Evolutionary conservation across 768 basidiomycete genomes (phyloP).

Genomic region (Rhodotorula taiwanensis): DNA sequence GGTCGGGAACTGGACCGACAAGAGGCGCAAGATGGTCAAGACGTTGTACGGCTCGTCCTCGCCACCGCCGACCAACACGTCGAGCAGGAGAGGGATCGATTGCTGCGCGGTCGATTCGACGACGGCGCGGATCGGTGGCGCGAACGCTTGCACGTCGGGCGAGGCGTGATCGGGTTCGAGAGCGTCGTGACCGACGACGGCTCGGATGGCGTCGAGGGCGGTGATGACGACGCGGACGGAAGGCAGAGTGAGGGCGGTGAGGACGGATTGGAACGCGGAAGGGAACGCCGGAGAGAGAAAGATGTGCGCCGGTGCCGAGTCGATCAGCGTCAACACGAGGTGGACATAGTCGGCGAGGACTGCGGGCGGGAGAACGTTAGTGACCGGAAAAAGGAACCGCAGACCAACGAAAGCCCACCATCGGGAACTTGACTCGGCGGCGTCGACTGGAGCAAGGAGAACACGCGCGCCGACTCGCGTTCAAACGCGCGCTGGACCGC

Average conservation of each 20-base stretch:
- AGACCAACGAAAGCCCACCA: slow-evolving; percentile 53
- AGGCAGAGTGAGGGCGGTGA: slow-evolving; percentile 73
- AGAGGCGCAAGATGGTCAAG: slow-evolving; percentile 66
- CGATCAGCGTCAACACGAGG: slow-evolving; percentile 62
- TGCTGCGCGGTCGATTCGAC: slow-evolving; percentile 50
- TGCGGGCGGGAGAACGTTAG: slow-evolving; percentile 43
- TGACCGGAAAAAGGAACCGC: neutral
- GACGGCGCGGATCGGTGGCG: slow-evolving; percentile 54
- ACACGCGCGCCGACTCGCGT: slow-evolving; percentile 63
- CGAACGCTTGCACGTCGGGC: slow-evolving; percentile 10
- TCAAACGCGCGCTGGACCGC: slow-evolving; percentile 63
- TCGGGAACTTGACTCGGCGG: slow-evolving; percentile 73
- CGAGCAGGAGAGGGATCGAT: slow-evolving; percentile 65
- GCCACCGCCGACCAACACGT: slow-evolving; percentile 68
- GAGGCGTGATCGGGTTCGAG: slow-evolving; percentile 43
- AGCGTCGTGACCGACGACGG: slow-evolving; percentile 67
- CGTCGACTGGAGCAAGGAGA: slow-evolving; percentile 61
- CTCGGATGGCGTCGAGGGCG: slow-evolving; percentile 70
- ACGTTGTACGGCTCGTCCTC: slow-evolving; percentile 70
- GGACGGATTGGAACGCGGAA: slow-evolving; percentile 63
- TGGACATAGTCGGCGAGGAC: slow-evolving; percentile 93
- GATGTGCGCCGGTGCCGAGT: slow-evolving; percentile 64
- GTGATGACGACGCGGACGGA: slow-evolving; percentile 73
- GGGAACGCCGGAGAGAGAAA: slow-evolving; percentile 73
- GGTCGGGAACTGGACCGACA: slow-evolving; percentile 61